phyloP scores from a whole-genome alignment of 2,329 filamentous ascomycete genomes.

The Beauveria bassiana region DNA sequence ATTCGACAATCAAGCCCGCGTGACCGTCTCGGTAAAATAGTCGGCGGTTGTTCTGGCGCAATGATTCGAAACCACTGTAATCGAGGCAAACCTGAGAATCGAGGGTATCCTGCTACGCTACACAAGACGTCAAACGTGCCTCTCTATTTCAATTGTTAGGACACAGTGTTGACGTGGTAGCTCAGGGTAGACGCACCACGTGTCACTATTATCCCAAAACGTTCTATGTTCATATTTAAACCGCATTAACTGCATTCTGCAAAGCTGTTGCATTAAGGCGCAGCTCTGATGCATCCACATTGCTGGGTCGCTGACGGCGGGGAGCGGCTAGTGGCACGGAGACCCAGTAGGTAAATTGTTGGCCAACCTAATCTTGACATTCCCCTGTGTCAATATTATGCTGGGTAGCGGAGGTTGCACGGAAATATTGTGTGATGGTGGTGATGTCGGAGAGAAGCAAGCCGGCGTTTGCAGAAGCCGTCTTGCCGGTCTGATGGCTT shows the following conservation, averaged over 20 bases:
- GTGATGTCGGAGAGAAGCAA: neutral
- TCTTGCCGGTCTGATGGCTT: neutral
- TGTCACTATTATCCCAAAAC: neutral
- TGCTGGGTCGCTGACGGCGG: slow-evolving; percentile 6
- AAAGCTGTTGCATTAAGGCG: slow-evolving; percentile 8
- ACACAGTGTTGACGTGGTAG: neutral
- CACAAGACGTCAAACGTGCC: too few relatives aligned
- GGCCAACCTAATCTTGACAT: slow-evolving; percentile 23
- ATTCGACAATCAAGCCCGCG: too few relatives aligned
- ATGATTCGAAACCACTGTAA: too few relatives aligned
- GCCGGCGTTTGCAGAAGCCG: neutral
- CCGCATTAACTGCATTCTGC: neutral
- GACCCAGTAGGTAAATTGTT: neutral
- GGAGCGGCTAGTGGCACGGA: neutral
- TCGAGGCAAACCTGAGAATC: too few relatives aligned
- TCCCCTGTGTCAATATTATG: slow-evolving; percentile 12
- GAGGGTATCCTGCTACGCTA: too few relatives aligned
- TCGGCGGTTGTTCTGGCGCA: too few relatives aligned
- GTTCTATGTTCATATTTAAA: neutral
- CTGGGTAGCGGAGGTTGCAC: neutral
- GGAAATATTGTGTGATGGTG: neutral
- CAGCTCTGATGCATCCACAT: neutral
- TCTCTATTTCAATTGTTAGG: too few relatives aligned
- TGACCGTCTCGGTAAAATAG: neutral
- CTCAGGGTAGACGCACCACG: neutral